phyloP scores from a whole-genome alignment of 2,329 filamentous ascomycete species.

The Erysiphe pulchra region DNA sequence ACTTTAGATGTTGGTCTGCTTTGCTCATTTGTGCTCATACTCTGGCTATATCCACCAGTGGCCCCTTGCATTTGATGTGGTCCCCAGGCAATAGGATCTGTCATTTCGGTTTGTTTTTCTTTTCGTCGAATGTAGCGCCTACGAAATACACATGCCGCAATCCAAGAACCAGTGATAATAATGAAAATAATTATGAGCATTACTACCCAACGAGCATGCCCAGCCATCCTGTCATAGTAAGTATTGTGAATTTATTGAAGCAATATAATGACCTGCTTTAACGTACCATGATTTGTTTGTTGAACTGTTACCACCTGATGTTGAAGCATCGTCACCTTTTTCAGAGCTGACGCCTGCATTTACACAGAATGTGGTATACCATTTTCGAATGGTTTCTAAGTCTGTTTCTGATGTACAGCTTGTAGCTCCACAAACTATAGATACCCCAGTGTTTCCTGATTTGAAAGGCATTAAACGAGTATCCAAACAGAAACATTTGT shows the following conservation, averaged over 20 bases:
- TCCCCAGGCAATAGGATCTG: slow-evolving; percentile 14
- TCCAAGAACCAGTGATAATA: slow-evolving; percentile 38
- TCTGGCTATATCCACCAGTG: slow-evolving; percentile 6
- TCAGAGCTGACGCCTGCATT: slow-evolving; percentile 5
- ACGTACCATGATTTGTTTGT: neutral
- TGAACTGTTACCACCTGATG: slow-evolving; percentile 3
- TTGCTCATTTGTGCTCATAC: too few relatives aligned
- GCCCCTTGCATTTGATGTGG: slow-evolving; percentile 14
- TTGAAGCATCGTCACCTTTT: neutral
- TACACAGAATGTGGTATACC: slow-evolving; percentile 46
- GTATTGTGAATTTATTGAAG: neutral
- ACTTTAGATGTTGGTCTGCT: too few relatives aligned
- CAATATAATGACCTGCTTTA: neutral
- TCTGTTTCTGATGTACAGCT: slow-evolving; percentile 23
- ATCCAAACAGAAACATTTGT: slow-evolving; percentile 50
- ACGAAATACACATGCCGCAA: slow-evolving; percentile 43
- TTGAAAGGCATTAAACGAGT: slow-evolving; percentile 27
- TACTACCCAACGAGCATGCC: slow-evolving; percentile 57
- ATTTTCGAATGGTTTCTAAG: slow-evolving; percentile 32
- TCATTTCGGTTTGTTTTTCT: slow-evolving; percentile 22
- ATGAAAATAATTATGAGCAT: slow-evolving; percentile 54
- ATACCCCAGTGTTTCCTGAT: slow-evolving; percentile 28
- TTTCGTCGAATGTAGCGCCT: slow-evolving; percentile 46
- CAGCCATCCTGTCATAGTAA: slow-evolving; percentile 26
- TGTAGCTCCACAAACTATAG: slow-evolving; percentile 32